These are phyloP conservation scores for Neonectria sp. DNA, from an alignment of 2,329 filamentous ascomycete genomes.

Conservation along the genomic window DNA sequence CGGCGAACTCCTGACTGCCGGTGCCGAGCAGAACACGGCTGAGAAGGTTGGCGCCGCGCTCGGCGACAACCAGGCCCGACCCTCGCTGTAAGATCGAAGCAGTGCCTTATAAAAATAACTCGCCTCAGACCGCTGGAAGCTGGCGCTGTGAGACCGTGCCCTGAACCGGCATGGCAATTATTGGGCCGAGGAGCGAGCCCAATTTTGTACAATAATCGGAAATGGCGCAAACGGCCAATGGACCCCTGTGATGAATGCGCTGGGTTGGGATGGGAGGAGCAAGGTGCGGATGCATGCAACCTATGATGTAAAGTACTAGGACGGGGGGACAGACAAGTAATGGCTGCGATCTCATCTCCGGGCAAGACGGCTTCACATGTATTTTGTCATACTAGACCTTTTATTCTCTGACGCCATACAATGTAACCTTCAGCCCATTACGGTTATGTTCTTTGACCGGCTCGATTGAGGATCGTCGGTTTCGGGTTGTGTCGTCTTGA, in stretches of 20 bases:
- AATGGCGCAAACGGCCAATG: slow-evolving; percentile 46
- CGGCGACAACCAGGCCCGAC: slow-evolving; percentile 62
- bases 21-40: slow-evolving; percentile 61
- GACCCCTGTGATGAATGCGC: slow-evolving; percentile 41
- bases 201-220: slow-evolving; percentile 49
- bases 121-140: slow-evolving; percentile 29
- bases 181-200: slow-evolving; percentile 39
- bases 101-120: slow-evolving; percentile 23
- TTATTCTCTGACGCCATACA: slow-evolving; percentile 41
- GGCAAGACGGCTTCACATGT: slow-evolving; percentile 46
- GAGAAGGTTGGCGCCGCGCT: slow-evolving; percentile 66
- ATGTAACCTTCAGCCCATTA: slow-evolving; percentile 33
- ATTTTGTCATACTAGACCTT: slow-evolving; percentile 46
- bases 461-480: not conserved
- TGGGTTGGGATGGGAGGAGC: slow-evolving; percentile 35
- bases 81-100: slow-evolving; percentile 62
- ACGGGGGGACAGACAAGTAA: slow-evolving; percentile 40
- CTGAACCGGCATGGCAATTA: slow-evolving; percentile 39
- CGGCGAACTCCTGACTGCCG: slow-evolving; percentile 76
- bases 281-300: slow-evolving; percentile 42
- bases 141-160: slow-evolving; percentile 32
- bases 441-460: not conserved
- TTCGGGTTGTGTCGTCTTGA: not conserved
- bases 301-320: slow-evolving; percentile 48
- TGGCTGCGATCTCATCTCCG: slow-evolving; percentile 51